phyloP scores from a whole-genome alignment of 2,329 filamentous ascomycete genomes.

The Fusarium sp. region DNA sequence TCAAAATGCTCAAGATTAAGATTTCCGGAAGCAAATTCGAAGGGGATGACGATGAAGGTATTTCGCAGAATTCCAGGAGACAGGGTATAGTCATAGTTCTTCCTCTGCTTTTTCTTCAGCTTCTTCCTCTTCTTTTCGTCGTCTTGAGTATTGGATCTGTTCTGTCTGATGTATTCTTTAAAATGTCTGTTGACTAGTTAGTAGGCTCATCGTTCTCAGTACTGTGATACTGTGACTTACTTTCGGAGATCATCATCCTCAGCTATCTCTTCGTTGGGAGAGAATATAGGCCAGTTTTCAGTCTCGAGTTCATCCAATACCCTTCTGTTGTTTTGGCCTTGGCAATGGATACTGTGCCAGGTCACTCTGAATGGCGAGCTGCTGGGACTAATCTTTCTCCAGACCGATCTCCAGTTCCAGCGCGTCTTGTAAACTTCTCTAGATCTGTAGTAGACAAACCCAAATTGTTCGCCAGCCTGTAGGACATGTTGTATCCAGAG shows the following conservation, averaged over 20 bases:
- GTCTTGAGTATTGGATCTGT: not conserved
- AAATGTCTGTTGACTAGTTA: conserved; percentile 23
- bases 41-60: conserved; percentile 25
- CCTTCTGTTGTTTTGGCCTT: not conserved
- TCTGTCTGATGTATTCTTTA: not conserved
- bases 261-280: not conserved
- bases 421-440: not conserved
- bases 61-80: conserved; percentile 16
- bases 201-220: not conserved
- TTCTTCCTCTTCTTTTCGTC: not conserved
- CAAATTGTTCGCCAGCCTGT: not conserved
- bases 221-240: conserved; percentile 3
- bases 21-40: conserved; percentile 1
- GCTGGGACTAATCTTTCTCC: not conserved
- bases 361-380: not conserved
- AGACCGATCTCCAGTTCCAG: not conserved
- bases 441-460: conserved; percentile 28
- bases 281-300: conserved; percentile 24
- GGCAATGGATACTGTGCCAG: not conserved
- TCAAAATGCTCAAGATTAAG: not conserved
- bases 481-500: conserved; percentile 20
- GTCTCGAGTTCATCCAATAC: not conserved
- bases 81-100: not conserved
- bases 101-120: not conserved
- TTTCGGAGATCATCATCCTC: conserved; percentile 19